Evolutionary conservation across 1,139 yeast genomes (phyloP).

Genomic region (Nematodospora anomalae): DNA sequence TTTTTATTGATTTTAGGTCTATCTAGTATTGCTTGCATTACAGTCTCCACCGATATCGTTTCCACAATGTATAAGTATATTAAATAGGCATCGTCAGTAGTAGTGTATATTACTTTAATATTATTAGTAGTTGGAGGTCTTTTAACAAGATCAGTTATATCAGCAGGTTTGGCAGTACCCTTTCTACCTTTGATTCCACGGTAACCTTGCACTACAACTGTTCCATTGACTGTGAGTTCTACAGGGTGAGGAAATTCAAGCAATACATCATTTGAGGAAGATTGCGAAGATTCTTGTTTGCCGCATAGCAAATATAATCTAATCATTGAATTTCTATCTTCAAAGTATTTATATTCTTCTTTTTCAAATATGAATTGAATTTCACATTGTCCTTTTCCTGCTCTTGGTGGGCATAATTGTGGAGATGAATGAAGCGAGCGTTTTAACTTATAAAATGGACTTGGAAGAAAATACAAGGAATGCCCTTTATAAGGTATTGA

Average conservation of each 20-base stretch:
- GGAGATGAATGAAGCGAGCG: constrained; percentile 49
- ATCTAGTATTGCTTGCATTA: constrained; percentile 19
- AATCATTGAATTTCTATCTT: constrained; percentile 22
- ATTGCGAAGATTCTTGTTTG: constrained; percentile 23
- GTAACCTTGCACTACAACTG: constrained; percentile 46
- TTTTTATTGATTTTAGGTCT: constrained; percentile 49
- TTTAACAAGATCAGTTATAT: constrained; percentile 49
- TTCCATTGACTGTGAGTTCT: constrained; percentile 53
- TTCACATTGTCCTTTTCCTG: constrained; percentile 41
- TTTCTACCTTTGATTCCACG: constrained; percentile 61
- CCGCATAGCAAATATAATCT: constrained; percentile 53
- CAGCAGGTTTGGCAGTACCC: constrained; percentile 70
- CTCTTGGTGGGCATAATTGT: constrained; percentile 21
- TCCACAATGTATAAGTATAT: constrained; percentile 56
- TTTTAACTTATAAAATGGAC: constrained; percentile 53
- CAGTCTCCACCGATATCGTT: constrained; percentile 37
- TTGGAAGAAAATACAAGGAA: constrained; percentile 45
- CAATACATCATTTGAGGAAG: constrained; percentile 34
- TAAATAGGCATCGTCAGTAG: constrained; percentile 44
- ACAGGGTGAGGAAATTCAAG: constrained; percentile 61
- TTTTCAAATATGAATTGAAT: constrained; percentile 40
- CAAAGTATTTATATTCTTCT: constrained; percentile 28
- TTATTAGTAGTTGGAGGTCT: constrained; percentile 32
- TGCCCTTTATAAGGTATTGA: constrained; percentile 28
- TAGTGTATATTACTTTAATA: constrained; percentile 54